A percentile compares a stretch with the other conserved stretches of the same genome.
Conservation (phyloP, 2,329 filamentous ascomycete genomes). For the Penicillium italicum region DNA sequence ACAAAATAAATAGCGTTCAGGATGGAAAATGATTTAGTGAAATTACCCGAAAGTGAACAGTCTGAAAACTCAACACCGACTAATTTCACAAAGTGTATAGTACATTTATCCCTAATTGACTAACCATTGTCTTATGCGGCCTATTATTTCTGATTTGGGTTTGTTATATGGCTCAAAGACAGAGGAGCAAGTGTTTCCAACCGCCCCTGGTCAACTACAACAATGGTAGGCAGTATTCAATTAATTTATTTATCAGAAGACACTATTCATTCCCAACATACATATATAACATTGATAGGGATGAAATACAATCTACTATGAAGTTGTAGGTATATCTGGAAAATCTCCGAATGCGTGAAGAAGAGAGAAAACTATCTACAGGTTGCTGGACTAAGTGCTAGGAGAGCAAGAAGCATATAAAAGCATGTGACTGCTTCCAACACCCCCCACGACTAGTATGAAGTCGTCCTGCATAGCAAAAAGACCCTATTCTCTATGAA, state of each 20-base stretch:
- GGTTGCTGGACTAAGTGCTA: too few species aligned
- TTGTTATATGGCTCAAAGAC: background rate
- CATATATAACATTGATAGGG: too few species aligned
- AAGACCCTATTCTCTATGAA: too few species aligned
- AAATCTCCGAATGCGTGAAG: too few species aligned
- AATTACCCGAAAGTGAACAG: background rate
- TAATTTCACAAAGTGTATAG: background rate
- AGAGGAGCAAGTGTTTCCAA: background rate
- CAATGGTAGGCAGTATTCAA: background rate
- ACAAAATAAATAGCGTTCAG: background rate
- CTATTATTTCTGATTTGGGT: background rate
- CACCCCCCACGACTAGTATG: too few species aligned
- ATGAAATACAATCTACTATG: too few species aligned
- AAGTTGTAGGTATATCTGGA: too few species aligned
- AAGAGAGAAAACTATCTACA: too few species aligned
- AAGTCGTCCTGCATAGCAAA: too few species aligned
- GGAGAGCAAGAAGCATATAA: too few species aligned
- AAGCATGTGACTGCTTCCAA: too few species aligned
- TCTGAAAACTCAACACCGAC: background rate
- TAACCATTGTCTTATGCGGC: background rate
- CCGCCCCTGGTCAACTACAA: background rate
- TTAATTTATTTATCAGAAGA: too few species aligned
- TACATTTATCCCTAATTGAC: background rate
- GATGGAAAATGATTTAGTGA: background rate
- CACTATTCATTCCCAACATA: background rate